Conservation (phyloP, 805 yeast genomes). For the Ogataea zsoltii region DNA sequence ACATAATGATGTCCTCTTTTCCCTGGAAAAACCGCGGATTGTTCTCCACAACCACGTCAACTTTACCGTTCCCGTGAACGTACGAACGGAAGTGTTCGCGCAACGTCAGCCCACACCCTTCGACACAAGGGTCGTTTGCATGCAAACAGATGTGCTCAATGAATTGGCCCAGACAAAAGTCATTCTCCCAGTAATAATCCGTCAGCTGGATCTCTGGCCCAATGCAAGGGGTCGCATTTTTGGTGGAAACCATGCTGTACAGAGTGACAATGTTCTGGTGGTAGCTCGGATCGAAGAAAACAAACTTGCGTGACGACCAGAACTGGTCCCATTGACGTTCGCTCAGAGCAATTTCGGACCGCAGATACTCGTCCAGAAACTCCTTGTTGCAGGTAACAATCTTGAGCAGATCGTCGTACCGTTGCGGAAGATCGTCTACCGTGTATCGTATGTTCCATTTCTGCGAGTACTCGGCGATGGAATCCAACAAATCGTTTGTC, state of each 20-base stretch:
- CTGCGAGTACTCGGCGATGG: slow-evolving; percentile 11
- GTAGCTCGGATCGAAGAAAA: slow-evolving; percentile 62
- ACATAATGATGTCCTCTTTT: slow-evolving; percentile 65
- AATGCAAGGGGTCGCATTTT: slow-evolving; percentile 85
- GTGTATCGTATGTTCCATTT: slow-evolving; percentile 21
- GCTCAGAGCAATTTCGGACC: slow-evolving; percentile 35
- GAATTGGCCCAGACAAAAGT: slow-evolving; percentile 85
- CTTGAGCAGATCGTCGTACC: slow-evolving; percentile 35
- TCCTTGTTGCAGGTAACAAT: slow-evolving; percentile 38
- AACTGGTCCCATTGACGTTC: slow-evolving; percentile 70
- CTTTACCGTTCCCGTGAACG: slow-evolving; percentile 83
- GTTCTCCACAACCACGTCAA: slow-evolving; percentile 73
- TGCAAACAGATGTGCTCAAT: slow-evolving; percentile 76
- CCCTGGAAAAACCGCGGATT: slow-evolving; percentile 58
- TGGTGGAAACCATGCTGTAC: slow-evolving; percentile 78
- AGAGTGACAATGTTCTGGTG: slow-evolving; percentile 81
- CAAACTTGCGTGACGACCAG: slow-evolving; percentile 41
- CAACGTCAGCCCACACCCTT: slow-evolving; percentile 73
- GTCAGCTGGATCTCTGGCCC: slow-evolving; percentile 87
- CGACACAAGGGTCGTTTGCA: slow-evolving; percentile 68
- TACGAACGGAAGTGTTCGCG: slow-evolving; percentile 81
- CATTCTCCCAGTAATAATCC: slow-evolving; percentile 89
- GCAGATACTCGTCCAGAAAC: slow-evolving; percentile 29
- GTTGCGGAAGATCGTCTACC: slow-evolving; percentile 37
- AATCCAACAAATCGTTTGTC: slow-evolving; percentile 26